Evolutionary conservation across 805 yeast species (phyloP), one percentile per base, ranked within the genome.

Genomic region (Wickerhamomyces mucosus): DNA sequence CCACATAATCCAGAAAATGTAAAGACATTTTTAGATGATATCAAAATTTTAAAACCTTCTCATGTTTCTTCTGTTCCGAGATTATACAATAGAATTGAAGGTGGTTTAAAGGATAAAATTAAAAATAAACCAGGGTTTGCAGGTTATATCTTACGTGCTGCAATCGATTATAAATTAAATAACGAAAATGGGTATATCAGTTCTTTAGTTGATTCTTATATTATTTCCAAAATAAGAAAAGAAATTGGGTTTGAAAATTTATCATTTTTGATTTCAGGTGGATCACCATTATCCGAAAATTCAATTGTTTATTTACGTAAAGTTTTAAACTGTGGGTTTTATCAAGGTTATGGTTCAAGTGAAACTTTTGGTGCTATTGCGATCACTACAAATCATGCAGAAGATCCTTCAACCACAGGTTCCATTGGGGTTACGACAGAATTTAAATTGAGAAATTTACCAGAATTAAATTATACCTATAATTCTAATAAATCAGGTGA

Each of bases 311-410:
- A 77, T 49, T 53, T 81, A 44, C 69, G 74, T 45, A 75, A 75
- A n/a, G 63, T 75, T 1, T 63, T 81, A 32, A 72, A 69, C 38
- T 52, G 70, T 35, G 59, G 67, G n/a, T 48, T 70, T 29, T 51
- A 59, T 34, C 86, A 79, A 55, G 92, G 89, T n/a, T 80, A 78
- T 52, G 89, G 88, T 4, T 62, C 75, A 24, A 74, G 84, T 5
- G 89, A 80, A 55, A 62, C 78, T 4, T 72, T 74, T 58, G 80
- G 81, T n/a, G 85, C 84, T 11, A 46, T 71, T 33, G 59, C 52
- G 50, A 46, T 46, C 19, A 47, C 63, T 9, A 61, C 62, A n/a
- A 61, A 68, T 27, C 45, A 58, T 37, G 84, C 77, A 34, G 42
- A 48, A 26, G 82, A 79, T n/a, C 59, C 74, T 4, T 15, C 43